Base-by-base conservation (phyloP, 2,329 filamentous ascomycete genomes). In the Pseudomassariella vexata region DNA sequence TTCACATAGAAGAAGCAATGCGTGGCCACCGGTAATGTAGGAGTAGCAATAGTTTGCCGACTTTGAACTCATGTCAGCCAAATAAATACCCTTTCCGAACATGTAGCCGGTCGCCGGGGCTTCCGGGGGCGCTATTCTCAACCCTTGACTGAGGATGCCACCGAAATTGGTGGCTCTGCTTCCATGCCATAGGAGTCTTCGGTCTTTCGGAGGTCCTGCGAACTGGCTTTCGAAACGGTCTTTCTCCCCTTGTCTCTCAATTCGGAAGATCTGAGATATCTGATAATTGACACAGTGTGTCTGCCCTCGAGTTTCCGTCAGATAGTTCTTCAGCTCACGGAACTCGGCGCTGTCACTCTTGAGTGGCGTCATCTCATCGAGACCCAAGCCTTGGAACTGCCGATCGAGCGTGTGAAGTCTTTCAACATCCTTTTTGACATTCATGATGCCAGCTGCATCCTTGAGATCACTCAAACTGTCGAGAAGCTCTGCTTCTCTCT, bases 1-100 rank as follows among this genome's bases (percentile, higher is more conserved):
- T 49, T 94, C 87, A 47, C 87, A 94, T 2, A 95, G 77, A 12
- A 95, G 69, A 4, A 94, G 65, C 3, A 95, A 65, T 0, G 79
- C 87, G 15, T 79, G 76, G 14, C 76, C 73, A n/a, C 70, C 73
- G n/a, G 81, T 83, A 38, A 63, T 70, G 42, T 60, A 53, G 0
- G 76, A 53, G 32, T 57, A 71, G 53, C 85, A 92, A 61, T 94
- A 94, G 46, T 76, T 76, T 11, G 85, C 85, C 3, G 82, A 87
- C 60, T 94, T 94, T 52, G 76, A 82, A 0, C 78, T 82, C 70
- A 88, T 88, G 48, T 94, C 86, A 3, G 86, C 86, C 3, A 94
- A 72, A 52, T 94, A 94, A 28, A 94, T 83, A 26, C 87, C 87
- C 57, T 94, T 94, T 36, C 82, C 87, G 45, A 94, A 94, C 83